Percentiles rank a stretch among this genome's conserved stretches.
phyloP scores from a whole-genome alignment of 208 protist species.

The Crithidia bombi region DNA sequence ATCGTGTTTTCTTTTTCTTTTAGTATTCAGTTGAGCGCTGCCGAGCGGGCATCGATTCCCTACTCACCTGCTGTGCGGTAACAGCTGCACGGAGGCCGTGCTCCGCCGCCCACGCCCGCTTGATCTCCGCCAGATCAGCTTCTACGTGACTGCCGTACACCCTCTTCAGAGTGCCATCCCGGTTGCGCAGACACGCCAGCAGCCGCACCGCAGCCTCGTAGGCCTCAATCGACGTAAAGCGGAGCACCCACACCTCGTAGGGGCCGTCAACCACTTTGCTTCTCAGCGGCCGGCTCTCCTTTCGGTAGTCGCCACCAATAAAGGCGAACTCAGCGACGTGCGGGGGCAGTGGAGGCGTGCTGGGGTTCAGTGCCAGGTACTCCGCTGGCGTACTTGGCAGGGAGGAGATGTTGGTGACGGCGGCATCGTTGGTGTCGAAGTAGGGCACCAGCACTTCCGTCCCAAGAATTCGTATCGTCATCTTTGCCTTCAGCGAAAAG shows the following conservation, averaged over 20 bases:
- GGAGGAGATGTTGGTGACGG: background rate
- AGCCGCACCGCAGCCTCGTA: conserved; percentile 25
- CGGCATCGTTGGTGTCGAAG: conserved; percentile 4
- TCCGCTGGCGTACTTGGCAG: background rate
- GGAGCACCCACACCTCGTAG: conserved; percentile 26
- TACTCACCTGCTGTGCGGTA: background rate
- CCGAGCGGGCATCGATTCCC: too few relatives aligned
- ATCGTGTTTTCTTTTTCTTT: too few relatives aligned
- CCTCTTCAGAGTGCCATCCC: conserved; percentile 8
- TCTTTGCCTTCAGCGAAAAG: conserved; percentile 19
- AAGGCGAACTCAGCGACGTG: background rate
- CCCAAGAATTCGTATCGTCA: conserved; percentile 26
- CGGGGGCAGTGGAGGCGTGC: background rate
- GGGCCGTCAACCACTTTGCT: background rate
- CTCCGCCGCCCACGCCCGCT: conserved; percentile 6
- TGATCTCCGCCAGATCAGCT: conserved; percentile 11
- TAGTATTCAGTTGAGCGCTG: too few relatives aligned
- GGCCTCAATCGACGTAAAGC: conserved; percentile 29
- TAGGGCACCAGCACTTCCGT: conserved; percentile 22
- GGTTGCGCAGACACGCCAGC: conserved; percentile 22
- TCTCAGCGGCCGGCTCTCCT: conserved; percentile 6
- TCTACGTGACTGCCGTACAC: conserved; percentile 19
- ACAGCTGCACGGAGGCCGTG: background rate
- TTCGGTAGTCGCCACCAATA: background rate
- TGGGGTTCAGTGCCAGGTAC: background rate